Evolutionary conservation across 176 grass and related monocot species (phyloP), one percentile per base, ranked within the genome.

Genomic region (Oryza rufipogon): DNA sequence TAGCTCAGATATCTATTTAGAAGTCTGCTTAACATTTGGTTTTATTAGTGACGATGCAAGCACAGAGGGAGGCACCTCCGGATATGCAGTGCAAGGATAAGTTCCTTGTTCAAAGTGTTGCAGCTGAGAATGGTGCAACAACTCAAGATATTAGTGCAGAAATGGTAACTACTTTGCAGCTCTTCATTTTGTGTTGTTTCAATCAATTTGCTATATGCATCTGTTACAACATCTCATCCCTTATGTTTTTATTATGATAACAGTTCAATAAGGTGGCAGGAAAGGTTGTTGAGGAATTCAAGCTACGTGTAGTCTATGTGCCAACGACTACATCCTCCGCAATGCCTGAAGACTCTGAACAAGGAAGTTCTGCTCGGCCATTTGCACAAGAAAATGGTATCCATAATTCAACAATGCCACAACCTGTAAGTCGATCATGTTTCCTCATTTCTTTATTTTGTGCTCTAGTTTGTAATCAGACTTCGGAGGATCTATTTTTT

Each of bases 71-170:
- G 20, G 79, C 87, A 82, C 96, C 91, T 78, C 20, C 81, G 36
- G 91, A 96, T 30, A 87, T 94, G 96, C 89, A 91, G 66, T 99
- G 93, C 85, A 99, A 92, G 83, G 96, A 99, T 52, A 99, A 96
- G 84, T 99, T 99, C 88, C 85, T 99, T 71, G 79, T 99, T 71
- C 96, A 99, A 89, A 96, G 91, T 84, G 88, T 99, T 72, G 81
- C 84, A 30, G 87, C 88, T 64, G 88, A 94, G 80, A 76, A 90
- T 81, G 86, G 88, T 88, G 87, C 72, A 16, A 87, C 86, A 41
- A 22, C 86, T 76, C 90, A 96, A 89, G 91, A 99, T 42, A 86
- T 99, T 85, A 89, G 73, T 38, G 82, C 89, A 3, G 78, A 91
- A 89, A 84, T 96, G 91, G 96, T 99, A 79, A 15, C 32, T 80